phyloP scores from a whole-genome alignment of 2,329 filamentous ascomycete genomes.

The Neofusicoccum kwambonambiense region DNA sequence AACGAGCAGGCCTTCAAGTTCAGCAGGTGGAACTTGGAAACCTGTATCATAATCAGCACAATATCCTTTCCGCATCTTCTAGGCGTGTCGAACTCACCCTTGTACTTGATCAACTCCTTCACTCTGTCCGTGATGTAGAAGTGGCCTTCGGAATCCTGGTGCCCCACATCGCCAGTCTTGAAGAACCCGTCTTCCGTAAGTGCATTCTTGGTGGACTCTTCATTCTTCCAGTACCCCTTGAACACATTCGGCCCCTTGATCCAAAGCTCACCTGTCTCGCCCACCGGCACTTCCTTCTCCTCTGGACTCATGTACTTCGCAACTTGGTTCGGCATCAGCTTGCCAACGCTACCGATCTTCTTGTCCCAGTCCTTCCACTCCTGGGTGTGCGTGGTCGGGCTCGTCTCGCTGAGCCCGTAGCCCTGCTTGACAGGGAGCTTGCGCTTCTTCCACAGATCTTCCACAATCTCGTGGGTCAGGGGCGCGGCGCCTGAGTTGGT shows the following conservation, averaged over 20 bases:
- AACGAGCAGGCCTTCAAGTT: conserved; percentile 47
- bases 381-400: conserved; percentile 74
- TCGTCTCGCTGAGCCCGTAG: conserved; percentile 86
- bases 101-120: conserved; percentile 45
- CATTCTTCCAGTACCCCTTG: conserved; percentile 73
- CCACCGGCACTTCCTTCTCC: conserved; percentile 60
- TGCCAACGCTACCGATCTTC: conserved; percentile 75
- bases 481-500: conserved; percentile 87
- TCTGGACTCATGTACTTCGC: conserved; percentile 72
- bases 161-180: conserved; percentile 84
- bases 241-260: conserved; percentile 79
- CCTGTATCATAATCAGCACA: conserved; percentile 20
- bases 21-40: conserved; percentile 50
- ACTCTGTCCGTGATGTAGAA: conserved; percentile 85
- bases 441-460: conserved; percentile 70
- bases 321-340: conserved; percentile 73
- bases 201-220: conserved; percentile 66
- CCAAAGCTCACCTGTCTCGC: conserved; percentile 60
- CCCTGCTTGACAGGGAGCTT: conserved; percentile 85
- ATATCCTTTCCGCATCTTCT: neutral
- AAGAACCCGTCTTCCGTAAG: conserved; percentile 80
- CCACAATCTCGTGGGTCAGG: conserved; percentile 75
- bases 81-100: conserved; percentile 22
- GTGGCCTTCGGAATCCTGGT: conserved; percentile 73
- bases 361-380: conserved; percentile 73